Conservation (phyloP, 2,329 filamentous ascomycete species). For the Mariannaea sp. region DNA sequence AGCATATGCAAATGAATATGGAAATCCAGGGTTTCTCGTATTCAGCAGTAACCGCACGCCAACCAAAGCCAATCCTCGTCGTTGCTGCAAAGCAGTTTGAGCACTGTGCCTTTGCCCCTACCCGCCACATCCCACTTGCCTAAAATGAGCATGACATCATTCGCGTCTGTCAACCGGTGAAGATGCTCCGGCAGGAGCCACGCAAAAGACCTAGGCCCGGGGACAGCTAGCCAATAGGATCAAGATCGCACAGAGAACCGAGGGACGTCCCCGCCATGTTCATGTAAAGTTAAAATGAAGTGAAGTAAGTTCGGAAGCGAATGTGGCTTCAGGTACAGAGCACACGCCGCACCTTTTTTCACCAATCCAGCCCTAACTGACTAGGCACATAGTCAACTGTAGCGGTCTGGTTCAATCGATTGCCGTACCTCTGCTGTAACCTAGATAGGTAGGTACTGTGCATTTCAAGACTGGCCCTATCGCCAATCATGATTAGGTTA, state of each 20-base stretch:
- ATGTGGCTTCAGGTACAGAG: too few species aligned
- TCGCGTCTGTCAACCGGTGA: conserved; percentile 18
- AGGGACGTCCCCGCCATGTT: background rate
- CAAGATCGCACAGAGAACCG: background rate
- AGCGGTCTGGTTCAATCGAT: too few species aligned
- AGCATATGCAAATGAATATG: too few species aligned
- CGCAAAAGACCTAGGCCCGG: background rate
- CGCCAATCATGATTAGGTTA: too few species aligned
- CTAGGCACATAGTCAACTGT: too few species aligned
- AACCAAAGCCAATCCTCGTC: conserved; percentile 1
- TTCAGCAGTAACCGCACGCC: too few species aligned
- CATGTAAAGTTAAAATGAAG: too few species aligned
- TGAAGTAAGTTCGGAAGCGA: too few species aligned
- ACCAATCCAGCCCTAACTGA: background rate
- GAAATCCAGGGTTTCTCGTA: too few species aligned
- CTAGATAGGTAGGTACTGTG: too few species aligned
- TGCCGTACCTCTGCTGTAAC: too few species aligned
- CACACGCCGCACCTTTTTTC: background rate
- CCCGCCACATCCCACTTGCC: conserved; percentile 22
- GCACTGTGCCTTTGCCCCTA: conserved; percentile 28
- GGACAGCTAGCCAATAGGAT: conserved; percentile 1
- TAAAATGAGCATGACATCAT: conserved; percentile 31
- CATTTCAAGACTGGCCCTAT: too few species aligned
- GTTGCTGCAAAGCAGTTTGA: background rate
- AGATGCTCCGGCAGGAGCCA: conserved; percentile 32